Evolutionary conservation across 2,329 filamentous ascomycete genomes (phyloP).

Genomic region (Fusarium mangiferae): DNA sequence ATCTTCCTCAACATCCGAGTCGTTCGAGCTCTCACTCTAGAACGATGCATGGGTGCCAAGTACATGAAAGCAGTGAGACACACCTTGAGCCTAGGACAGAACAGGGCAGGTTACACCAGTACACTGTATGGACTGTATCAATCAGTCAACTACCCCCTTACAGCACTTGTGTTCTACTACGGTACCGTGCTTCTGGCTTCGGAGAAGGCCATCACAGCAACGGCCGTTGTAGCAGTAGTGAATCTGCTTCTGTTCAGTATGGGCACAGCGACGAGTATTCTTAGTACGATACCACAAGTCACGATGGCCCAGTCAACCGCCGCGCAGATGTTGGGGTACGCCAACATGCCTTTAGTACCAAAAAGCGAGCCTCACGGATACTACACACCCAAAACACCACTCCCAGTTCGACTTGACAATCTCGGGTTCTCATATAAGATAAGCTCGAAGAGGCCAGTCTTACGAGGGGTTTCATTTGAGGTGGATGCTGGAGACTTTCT

Average conservation of each 20-base stretch:
- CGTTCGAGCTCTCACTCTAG: slow-evolving; percentile 79
- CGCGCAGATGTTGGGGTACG: slow-evolving; percentile 75
- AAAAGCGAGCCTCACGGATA: slow-evolving; percentile 68
- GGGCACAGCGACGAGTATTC: slow-evolving; percentile 74
- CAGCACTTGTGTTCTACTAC: slow-evolving; percentile 86
- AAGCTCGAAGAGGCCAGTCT: slow-evolving; percentile 60
- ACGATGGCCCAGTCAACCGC: slow-evolving; percentile 78
- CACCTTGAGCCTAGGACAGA: slow-evolving; percentile 70
- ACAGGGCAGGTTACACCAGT: slow-evolving; percentile 74
- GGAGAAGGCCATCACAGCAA: slow-evolving; percentile 59
- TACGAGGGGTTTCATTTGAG: slow-evolving; percentile 73
- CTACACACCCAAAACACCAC: slow-evolving; percentile 38
- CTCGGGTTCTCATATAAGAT: slow-evolving; percentile 79
- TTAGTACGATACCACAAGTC: slow-evolving; percentile 83
- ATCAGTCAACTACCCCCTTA: slow-evolving; percentile 75
- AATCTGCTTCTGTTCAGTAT: slow-evolving; percentile 87
- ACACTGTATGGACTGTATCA: slow-evolving; percentile 82
- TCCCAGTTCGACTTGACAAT: slow-evolving; percentile 60
- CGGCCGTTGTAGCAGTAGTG: slow-evolving; percentile 76
- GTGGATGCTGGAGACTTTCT: slow-evolving; percentile 73
- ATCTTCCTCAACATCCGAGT: slow-evolving; percentile 82
- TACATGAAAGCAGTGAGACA: slow-evolving; percentile 62
- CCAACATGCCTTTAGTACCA: slow-evolving; percentile 63
- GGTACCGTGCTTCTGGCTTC: slow-evolving; percentile 71
- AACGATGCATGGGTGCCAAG: slow-evolving; percentile 74